Conservation (phyloP, 2,329 filamentous ascomycete species). For the Huntiella decipiens region DNA sequence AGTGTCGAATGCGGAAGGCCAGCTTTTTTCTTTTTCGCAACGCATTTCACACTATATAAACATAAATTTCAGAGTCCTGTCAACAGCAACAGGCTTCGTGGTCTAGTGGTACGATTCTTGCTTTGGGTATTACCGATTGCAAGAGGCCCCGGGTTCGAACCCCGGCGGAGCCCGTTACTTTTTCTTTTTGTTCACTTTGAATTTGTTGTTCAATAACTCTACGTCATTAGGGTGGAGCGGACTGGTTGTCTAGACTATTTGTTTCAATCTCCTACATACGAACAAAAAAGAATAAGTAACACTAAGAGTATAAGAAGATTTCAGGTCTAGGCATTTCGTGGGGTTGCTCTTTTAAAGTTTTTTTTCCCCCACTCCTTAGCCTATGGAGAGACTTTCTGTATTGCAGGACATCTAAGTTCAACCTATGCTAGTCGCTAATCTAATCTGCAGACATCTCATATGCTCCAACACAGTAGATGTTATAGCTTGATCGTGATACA, state of each 20-base stretch:
- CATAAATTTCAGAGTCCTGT: no score
- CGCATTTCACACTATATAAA: no score
- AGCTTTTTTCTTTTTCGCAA: no score
- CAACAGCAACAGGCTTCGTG: neutral
- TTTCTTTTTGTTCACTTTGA: neutral
- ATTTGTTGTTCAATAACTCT: slow-evolving; percentile 17
- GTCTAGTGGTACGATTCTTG: slow-evolving; percentile 2
- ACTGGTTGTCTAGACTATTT: slow-evolving; percentile 48
- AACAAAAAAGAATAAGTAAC: slow-evolving; percentile 24
- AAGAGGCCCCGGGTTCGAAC: slow-evolving; percentile 8
- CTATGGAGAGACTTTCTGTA: no score
- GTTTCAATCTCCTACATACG: slow-evolving; percentile 41
- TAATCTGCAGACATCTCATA: no score
- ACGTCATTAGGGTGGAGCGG: slow-evolving; percentile 46
- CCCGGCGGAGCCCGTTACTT: neutral
- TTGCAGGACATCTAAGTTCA: no score
- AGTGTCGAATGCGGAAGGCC: no score
- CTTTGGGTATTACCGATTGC: neutral
- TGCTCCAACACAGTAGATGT: no score
- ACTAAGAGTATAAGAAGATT: slow-evolving; percentile 15
- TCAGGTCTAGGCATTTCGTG: slow-evolving; percentile 10
- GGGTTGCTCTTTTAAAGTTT: neutral
- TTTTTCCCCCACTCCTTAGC: no score
- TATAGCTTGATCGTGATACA: no score
- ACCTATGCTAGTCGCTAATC: no score